Evolutionary conservation across 2,329 filamentous ascomycete species (phyloP), one percentile per base, ranked within the genome.

Genomic region (Myriangium duriaei): DNA sequence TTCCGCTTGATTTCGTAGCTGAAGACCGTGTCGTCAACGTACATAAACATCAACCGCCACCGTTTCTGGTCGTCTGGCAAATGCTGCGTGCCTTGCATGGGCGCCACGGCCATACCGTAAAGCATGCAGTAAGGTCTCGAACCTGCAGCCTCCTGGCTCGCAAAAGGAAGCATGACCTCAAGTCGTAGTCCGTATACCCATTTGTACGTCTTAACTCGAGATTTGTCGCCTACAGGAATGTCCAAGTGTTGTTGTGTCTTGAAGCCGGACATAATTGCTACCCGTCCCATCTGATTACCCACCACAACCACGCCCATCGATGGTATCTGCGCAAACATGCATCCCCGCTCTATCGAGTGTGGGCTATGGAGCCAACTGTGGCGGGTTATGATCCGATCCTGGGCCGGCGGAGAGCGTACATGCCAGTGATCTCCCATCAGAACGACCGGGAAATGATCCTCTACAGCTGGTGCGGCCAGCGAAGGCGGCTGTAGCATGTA

Each of bases 1-100:
- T 40, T 44, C 37, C 52, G 59, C 14, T 50, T 48, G n/a, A 85
- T 56, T 54, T 83, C 76, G 59, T 85, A 87, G 42, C 71, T 77
- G 46, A 84, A 51, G 17, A 87, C 69, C 2, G 72, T 71, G 49
- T 82, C 75, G 55, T 85, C 75, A 41, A 69, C 68, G 53, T 79
- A 87, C 53, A 82, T 76, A 56, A 87, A 58, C 53, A 88, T 70
- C 41, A 88, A 47, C 42, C 79, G 63, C 67, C 78, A 86, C 41
- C 72, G 65, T 45, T 64, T 63, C 42, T 62, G 44, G 49, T 40
- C 46, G 31, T 48, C 49, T 11, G 32, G 38, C 19, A 43, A 26
- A 28, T 52, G 50, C 37, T 58, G 46, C 41, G 52, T 56, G 1
- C 63, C 67, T 36, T 75, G 78, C 5, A 82, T 58, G 0, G 76